A percentile compares a stretch with the other conserved stretches of the same genome.
Conservation (phyloP, 1,284 basidiomycete genomes). For the Ceratobasidium sp. region DNA sequence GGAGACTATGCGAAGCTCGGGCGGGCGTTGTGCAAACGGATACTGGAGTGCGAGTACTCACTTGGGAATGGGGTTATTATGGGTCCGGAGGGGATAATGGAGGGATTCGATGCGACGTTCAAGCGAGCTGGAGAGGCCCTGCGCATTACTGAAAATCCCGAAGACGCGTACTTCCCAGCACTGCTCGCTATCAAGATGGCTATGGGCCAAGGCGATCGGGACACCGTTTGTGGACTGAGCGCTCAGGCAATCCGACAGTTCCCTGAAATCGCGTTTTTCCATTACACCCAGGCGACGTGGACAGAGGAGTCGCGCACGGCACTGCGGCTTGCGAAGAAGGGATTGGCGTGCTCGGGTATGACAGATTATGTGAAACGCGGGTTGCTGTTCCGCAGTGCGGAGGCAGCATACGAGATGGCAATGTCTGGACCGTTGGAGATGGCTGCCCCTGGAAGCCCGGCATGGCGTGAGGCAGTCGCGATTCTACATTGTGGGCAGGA, state of each 20-base stretch:
- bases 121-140: conserved; percentile 20
- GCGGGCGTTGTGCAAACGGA: conserved; percentile 12
- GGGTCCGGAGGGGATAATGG: background rate
- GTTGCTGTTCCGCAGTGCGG: conserved; percentile 22
- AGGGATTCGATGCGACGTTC: background rate
- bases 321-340: conserved; percentile 21
- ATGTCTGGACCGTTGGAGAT: conserved; percentile 6
- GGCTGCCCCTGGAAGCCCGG: conserved; percentile 23
- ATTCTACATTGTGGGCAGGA: conserved; percentile 32
- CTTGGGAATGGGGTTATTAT: background rate
- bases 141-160: conserved; percentile 4
- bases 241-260: background rate
- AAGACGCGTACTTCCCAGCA: conserved; percentile 17
- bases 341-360: conserved; percentile 20
- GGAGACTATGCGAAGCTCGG: conserved; percentile 15
- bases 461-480: conserved; percentile 32
- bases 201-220: conserved; percentile 11
- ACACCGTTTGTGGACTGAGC: background rate
- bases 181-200: conserved; percentile 20
- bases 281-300: conserved; percentile 31
- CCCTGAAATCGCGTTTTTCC: conserved; percentile 33
- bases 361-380: conserved; percentile 41
- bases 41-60: conserved; percentile 23
- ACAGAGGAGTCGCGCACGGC: conserved; percentile 29
- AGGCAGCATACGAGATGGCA: conserved; percentile 27